A percentile compares a stretch with the other conserved stretches of the same genome.
Evolutionary conservation across 768 basidiomycete species (phyloP).

Genomic region (Rubroboletus satanas): DNA sequence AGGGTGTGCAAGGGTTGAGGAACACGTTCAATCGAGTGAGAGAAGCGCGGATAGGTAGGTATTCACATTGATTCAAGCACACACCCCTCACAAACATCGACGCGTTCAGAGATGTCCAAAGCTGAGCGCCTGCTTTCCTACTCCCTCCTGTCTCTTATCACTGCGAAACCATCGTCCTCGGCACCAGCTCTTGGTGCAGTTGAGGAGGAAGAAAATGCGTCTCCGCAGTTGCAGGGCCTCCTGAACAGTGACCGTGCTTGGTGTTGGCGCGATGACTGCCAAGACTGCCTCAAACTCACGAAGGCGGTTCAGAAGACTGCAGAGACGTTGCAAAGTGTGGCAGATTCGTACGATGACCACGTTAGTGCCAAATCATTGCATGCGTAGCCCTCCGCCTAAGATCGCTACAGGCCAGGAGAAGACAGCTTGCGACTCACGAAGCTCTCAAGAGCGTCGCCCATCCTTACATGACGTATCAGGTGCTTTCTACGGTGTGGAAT

Average conservation of each 20-base stretch:
- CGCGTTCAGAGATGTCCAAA: slow-evolving; percentile 67
- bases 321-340: slow-evolving; percentile 69
- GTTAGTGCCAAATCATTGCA: slow-evolving; percentile 39
- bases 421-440: slow-evolving; percentile 72
- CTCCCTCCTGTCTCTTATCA: slow-evolving; percentile 70
- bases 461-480: slow-evolving; percentile 68
- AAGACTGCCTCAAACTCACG: slow-evolving; percentile 72
- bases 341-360: slow-evolving; percentile 77
- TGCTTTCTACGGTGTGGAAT: slow-evolving; percentile 22
- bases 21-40: slow-evolving; percentile 58
- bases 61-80: not conserved
- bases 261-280: slow-evolving; percentile 82
- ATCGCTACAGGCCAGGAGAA: slow-evolving; percentile 57
- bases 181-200: slow-evolving; percentile 44
- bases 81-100: not conserved
- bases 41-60: slow-evolving; percentile 64
- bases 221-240: slow-evolving; percentile 47
- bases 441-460: slow-evolving; percentile 72
- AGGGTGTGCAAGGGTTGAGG: slow-evolving; percentile 65
- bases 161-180: slow-evolving; percentile 57
- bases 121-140: slow-evolving; percentile 72
- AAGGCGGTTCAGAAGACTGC: slow-evolving; percentile 74
- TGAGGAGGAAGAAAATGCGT: slow-evolving; percentile 43
- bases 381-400: slow-evolving; percentile 5
- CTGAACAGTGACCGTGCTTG: slow-evolving; percentile 73